phyloP scores from a whole-genome alignment of 1,284 basidiomycete genomes.

The Cerioporus squamosus region DNA sequence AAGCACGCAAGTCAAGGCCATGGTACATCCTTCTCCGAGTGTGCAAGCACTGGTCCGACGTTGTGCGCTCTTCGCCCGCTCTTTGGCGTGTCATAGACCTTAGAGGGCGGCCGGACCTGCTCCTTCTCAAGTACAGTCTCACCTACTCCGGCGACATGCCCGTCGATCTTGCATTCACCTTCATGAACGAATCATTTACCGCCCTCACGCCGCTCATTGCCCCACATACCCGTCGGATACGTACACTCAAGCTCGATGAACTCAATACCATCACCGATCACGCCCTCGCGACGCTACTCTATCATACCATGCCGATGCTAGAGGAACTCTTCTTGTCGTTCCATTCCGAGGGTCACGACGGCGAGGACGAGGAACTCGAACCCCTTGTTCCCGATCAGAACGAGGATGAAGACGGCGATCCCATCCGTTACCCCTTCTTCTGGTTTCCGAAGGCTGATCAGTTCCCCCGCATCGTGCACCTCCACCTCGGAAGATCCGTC shows the following conservation, averaged over 20 bases:
- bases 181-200: neutral
- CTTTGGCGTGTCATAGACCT: neutral
- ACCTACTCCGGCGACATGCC: neutral
- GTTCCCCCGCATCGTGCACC: neutral
- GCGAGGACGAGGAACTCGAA: neutral
- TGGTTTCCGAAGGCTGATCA: neutral
- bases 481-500: neutral
- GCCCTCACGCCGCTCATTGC: neutral
- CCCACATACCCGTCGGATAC: neutral
- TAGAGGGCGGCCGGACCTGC: neutral
- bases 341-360: neutral
- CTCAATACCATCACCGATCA: neutral
- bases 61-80: neutral
- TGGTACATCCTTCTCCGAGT: neutral
- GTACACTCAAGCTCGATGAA: neutral
- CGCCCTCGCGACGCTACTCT: neutral
- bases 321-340: neutral
- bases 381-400: neutral
- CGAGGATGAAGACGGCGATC: neutral
- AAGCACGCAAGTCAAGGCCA: neutral
- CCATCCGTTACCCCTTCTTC: neutral
- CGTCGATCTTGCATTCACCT: neutral
- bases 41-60: neutral
- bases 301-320: neutral
- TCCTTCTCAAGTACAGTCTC: neutral